A percentile compares a stretch with the other conserved stretches of the same genome.
Evolutionary conservation across 768 basidiomycete species (phyloP).

Genomic region (Leccinum arenicola): DNA sequence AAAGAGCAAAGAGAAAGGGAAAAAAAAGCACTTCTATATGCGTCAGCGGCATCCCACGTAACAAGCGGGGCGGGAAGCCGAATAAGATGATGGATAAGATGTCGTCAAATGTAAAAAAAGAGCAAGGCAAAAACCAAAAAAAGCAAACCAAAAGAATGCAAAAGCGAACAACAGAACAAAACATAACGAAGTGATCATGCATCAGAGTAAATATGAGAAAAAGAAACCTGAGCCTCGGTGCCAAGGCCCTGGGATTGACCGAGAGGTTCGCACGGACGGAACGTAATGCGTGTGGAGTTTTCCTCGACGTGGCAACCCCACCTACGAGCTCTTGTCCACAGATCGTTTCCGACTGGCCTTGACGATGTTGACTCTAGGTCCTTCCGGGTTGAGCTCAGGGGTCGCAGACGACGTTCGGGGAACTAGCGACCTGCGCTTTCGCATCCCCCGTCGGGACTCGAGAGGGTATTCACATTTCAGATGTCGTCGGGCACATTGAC

Average conservation of each 20-base stretch:
- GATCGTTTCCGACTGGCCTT: conserved; percentile 31
- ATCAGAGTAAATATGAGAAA: conserved; percentile 6
- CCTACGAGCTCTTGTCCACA: conserved; percentile 24
- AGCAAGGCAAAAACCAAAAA: background rate
- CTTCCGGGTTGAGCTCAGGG: conserved; percentile 25
- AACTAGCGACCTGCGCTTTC: conserved; percentile 39
- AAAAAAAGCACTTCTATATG: conserved; percentile 21
- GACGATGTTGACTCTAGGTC: conserved; percentile 21
- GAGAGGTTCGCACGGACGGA: conserved; percentile 5
- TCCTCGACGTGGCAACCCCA: conserved; percentile 1
- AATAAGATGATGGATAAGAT: conserved; percentile 35
- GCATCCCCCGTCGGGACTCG: conserved; percentile 69
- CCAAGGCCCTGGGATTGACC: background rate
- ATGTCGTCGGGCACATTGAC: conserved; percentile 70
- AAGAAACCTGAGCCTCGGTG: conserved; percentile 2
- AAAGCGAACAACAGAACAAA: conserved; percentile 21
- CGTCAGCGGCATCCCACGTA: conserved; percentile 26
- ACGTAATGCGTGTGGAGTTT: conserved; percentile 3
- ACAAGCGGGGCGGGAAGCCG: conserved; percentile 8
- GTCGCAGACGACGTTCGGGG: conserved; percentile 27
- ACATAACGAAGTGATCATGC: conserved; percentile 22
- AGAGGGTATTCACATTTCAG: conserved; percentile 70
- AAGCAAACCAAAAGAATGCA: background rate
- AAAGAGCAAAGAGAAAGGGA: background rate
- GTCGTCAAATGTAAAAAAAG: conserved; percentile 7